Evolutionary conservation across 2,329 filamentous ascomycete species (phyloP).

Genomic region (Penicillium italicum): DNA sequence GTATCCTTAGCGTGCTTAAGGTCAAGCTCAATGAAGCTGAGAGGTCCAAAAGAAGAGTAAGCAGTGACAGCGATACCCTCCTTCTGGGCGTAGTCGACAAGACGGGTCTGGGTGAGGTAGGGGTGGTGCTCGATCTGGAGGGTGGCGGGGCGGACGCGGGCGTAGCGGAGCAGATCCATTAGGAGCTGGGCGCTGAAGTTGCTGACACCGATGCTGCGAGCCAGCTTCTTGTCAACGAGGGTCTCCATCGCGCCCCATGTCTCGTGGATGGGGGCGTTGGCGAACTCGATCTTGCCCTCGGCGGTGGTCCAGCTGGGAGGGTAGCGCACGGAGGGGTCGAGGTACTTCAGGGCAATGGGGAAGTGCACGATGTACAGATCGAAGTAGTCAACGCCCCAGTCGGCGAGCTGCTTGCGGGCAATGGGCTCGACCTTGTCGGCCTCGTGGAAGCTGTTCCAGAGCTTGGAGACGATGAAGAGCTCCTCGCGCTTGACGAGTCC

Average conservation of each 20-base stretch:
- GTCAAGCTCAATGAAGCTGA: slow-evolving; percentile 73
- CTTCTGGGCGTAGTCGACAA: slow-evolving; percentile 65
- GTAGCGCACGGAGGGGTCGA: slow-evolving; percentile 74
- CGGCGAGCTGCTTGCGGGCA: slow-evolving; percentile 69
- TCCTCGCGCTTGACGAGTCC: slow-evolving; percentile 79
- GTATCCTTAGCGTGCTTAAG: slow-evolving; percentile 64
- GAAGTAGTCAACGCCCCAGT: slow-evolving; percentile 86
- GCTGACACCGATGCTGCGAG: slow-evolving; percentile 72
- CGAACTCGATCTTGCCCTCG: slow-evolving; percentile 60
- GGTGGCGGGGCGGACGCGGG: slow-evolving; percentile 67
- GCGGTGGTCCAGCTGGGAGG: slow-evolving; percentile 71
- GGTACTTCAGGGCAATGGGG: slow-evolving; percentile 79
- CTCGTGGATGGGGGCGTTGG: slow-evolving; percentile 70
- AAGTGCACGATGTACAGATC: slow-evolving; percentile 89
- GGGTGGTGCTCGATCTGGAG: slow-evolving; percentile 91
- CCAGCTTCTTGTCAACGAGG: slow-evolving; percentile 65
- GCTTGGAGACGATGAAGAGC: slow-evolving; percentile 88
- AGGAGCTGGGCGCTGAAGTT: slow-evolving; percentile 78
- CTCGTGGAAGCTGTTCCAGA: slow-evolving; percentile 91
- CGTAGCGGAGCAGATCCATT: slow-evolving; percentile 76
- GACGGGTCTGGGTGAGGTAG: slow-evolving; percentile 71
- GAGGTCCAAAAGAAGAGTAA: slow-evolving; percentile 79
- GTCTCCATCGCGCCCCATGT: slow-evolving; percentile 80
- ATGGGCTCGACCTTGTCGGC: slow-evolving; percentile 72
- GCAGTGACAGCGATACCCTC: slow-evolving; percentile 73